Conservation (phyloP, 2,329 filamentous ascomycete genomes). For the Exophiala sideris region DNA sequence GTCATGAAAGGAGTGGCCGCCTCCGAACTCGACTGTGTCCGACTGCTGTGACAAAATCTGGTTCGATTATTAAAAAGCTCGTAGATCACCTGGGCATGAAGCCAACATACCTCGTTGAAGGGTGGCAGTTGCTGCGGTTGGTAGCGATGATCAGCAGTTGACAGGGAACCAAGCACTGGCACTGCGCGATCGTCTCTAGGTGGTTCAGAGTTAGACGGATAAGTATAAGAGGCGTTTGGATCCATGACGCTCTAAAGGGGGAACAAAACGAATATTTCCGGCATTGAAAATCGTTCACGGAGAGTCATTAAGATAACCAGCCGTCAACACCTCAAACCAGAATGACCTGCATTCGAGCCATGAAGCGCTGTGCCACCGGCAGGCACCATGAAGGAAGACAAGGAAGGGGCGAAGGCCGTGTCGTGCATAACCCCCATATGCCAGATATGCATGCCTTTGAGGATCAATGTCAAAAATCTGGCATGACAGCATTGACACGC, state of each 20-base stretch:
- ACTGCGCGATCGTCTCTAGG: slow-evolving; percentile 9
- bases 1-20: too few relatives aligned
- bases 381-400: slow-evolving; percentile 15
- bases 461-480: slow-evolving; percentile 15
- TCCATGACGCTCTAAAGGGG: slow-evolving; percentile 15
- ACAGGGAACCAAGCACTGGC: neutral
- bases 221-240: slow-evolving; percentile 18
- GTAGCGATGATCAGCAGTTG: slow-evolving; percentile 3
- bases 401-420: slow-evolving; percentile 13
- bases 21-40: too few relatives aligned
- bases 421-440: slow-evolving; percentile 23
- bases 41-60: neutral
- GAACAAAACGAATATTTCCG: neutral
- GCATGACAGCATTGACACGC: slow-evolving; percentile 23
- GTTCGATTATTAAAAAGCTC: neutral
- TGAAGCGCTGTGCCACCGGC: slow-evolving; percentile 20
- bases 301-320: slow-evolving; percentile 10
- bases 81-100: neutral
- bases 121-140: slow-evolving; percentile 19
- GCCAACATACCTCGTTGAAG: slow-evolving; percentile 16
- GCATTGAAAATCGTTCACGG: neutral
- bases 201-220: slow-evolving; percentile 15
- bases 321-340: slow-evolving; percentile 17
- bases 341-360: slow-evolving; percentile 17
- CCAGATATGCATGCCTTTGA: slow-evolving; percentile 16